Evolutionary conservation across 805 yeast genomes (phyloP), one percentile per base, ranked within the genome.

Genomic region (Wickerhamiella domercqiae): DNA sequence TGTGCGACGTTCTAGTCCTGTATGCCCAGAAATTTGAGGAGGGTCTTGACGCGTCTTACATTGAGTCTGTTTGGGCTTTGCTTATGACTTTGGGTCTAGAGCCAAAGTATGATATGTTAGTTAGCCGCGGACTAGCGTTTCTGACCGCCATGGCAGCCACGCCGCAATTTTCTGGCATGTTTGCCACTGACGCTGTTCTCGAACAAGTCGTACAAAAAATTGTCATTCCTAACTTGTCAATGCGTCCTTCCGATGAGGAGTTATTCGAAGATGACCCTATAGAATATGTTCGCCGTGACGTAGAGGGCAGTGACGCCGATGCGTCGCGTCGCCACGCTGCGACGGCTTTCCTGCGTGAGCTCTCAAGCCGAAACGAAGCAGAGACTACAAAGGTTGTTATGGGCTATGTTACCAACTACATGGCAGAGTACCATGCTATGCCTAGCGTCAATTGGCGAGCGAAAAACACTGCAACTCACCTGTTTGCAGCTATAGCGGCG

Each of bases 211-310:
- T 86, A 3, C 81, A 78, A 50, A 77, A 79, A 48, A 78, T 90
- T 45, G 74, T 90, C 36, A 65, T 90, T 44, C 98, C 98, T 28
- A 90, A 90, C 55, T 74, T 86, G 48, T 70, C 75, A 7, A 67
- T 90, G 42, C 73, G 97, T 51, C 87, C 79, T 40, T 67, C 78
- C 2, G 99, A 90, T 54, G 83, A 82, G 51, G 98, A 93, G 57
- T 58, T 77, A 43, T 87, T 90, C 56, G 98, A 90, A 58, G 98
- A 90, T 59, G 98, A 90, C 54, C 98, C 98, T 26, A 78, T 90
- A 38, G 93, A 82, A 50, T 90, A 68, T 54, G 86, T 86, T 16
- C 71, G 97, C 51, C 70, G 94, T 43, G 98, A 90, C 57, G 64
- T 93, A 33, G 98, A 93, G 59, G 97, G 97, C 4, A 76, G 94